phyloP scores from a whole-genome alignment of 2,329 filamentous ascomycete genomes.

The Myriosclerotinia duriaeana region DNA sequence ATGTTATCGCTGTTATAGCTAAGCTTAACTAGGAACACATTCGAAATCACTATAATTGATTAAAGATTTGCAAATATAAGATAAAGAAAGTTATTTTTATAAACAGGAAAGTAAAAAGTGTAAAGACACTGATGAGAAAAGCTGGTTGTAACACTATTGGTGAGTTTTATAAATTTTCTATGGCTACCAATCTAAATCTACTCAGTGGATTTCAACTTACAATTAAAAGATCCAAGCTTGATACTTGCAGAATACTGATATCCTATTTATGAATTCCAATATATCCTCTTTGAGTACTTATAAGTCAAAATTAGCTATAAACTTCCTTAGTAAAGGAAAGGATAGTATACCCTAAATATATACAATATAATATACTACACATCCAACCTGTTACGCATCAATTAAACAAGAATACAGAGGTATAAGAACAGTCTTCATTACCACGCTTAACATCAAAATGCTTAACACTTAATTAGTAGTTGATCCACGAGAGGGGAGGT shows the following conservation, averaged over 20 bases:
- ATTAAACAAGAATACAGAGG: neutral
- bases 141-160: neutral
- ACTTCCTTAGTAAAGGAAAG: neutral
- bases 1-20: neutral
- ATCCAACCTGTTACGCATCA: neutral
- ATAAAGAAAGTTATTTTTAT: conserved; percentile 2
- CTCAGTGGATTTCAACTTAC: neutral
- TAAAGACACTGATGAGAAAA: neutral
- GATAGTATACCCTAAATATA: conserved; percentile 3
- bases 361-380: conserved; percentile 8
- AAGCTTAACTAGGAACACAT: neutral
- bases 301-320: neutral
- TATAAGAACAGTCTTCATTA: neutral
- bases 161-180: neutral
- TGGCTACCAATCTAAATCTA: neutral
- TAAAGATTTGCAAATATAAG: conserved; percentile 6
- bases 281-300: conserved; percentile 1
- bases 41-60: conserved; percentile 6
- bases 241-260: conserved; percentile 6
- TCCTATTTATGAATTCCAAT: conserved; percentile 9
- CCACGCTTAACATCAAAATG: neutral
- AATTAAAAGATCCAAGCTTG: neutral
- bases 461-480: neutral
- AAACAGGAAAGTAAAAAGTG: conserved; percentile 10
- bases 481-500: neutral